Evolutionary conservation across 108 stramenopile species (phyloP).

Genomic region (Skeletonema menzelii): DNA sequence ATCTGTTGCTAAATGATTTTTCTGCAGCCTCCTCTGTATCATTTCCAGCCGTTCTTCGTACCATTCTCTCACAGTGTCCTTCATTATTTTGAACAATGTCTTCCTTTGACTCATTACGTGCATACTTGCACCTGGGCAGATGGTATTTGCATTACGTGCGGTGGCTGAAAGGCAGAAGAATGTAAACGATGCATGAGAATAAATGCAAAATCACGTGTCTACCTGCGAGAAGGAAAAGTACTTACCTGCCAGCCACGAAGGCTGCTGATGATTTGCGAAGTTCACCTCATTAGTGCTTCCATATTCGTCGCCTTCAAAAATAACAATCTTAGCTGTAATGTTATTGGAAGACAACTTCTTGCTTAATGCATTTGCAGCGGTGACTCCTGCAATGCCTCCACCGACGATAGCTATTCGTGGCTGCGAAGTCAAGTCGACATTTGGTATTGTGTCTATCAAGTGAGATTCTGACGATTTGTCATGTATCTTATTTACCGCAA

Average conservation of each 20-base stretch:
- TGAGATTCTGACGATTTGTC: neutral
- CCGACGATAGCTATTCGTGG: constrained; percentile 42
- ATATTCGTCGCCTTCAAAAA: constrained; percentile 36
- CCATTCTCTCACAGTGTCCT: constrained; percentile 38
- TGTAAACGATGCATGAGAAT: neutral
- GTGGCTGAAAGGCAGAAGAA: constrained; percentile 26
- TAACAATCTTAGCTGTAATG: constrained; percentile 29
- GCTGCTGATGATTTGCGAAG: constrained; percentile 24
- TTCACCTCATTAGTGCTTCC: constrained; percentile 7
- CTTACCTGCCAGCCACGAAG: constrained; percentile 44
- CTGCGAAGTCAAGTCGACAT: neutral
- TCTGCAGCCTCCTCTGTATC: constrained; percentile 6
- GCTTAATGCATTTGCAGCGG: constrained; percentile 39
- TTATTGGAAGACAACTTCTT: constrained; percentile 4
- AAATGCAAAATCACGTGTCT: neutral
- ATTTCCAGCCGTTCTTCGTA: constrained; percentile 10
- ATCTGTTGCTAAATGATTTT: constrained; percentile 4
- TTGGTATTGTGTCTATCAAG: neutral
- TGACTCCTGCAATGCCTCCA: constrained; percentile 47
- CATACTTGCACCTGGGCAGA: constrained; percentile 53
- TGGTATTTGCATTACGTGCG: constrained; percentile 51
- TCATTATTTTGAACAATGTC: constrained; percentile 24
- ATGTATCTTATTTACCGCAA: neutral
- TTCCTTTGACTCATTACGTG: constrained; percentile 47
- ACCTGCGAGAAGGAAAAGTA: neutral